Evolutionary conservation across 169 alveolate genomes (phyloP).

Genomic region (Plasmodium adleri): DNA sequence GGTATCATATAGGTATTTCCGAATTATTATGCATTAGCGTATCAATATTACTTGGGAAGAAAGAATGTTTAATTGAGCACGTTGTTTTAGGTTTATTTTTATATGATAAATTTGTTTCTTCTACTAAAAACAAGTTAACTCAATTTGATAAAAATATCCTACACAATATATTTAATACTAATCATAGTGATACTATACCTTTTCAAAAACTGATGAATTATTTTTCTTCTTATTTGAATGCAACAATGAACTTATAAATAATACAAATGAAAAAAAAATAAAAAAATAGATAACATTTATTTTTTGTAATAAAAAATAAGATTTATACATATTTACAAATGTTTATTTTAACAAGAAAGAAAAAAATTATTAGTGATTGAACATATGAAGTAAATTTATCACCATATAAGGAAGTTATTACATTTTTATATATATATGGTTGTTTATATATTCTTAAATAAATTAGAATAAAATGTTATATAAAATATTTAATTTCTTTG

Average conservation of each 20-base stretch:
- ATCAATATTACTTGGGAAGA: slow-evolving; percentile 48
- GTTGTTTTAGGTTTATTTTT: slow-evolving; percentile 63
- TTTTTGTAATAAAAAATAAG: too few species aligned
- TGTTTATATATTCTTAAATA: too few species aligned
- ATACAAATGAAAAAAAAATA: not conserved
- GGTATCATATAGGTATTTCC: slow-evolving; percentile 73
- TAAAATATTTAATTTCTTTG: too few species aligned
- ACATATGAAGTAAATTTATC: too few species aligned
- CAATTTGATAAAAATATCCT: slow-evolving; percentile 60
- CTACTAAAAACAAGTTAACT: slow-evolving; percentile 72
- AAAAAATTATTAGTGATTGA: too few species aligned
- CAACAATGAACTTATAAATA: slow-evolving; percentile 15
- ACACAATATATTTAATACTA: slow-evolving; percentile 19
- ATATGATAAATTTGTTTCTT: slow-evolving; percentile 70
- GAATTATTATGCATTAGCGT: slow-evolving; percentile 70
- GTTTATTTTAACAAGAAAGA: too few species aligned
- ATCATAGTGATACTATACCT: slow-evolving; percentile 11
- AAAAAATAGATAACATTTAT: too few species aligned
- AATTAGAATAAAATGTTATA: too few species aligned
- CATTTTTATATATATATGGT: too few species aligned
- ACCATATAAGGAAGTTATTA: too few species aligned
- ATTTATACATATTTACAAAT: too few species aligned
- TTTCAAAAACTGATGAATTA: slow-evolving; percentile 69
- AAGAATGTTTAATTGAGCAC: slow-evolving; percentile 72
- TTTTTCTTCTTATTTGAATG: slow-evolving; percentile 66